A percentile compares a stretch with the other conserved stretches of the same genome.
These are phyloP conservation scores for Chamaenerion angustifolium DNA, from an alignment of 345 rosid species.

Conservation along the genomic window DNA sequence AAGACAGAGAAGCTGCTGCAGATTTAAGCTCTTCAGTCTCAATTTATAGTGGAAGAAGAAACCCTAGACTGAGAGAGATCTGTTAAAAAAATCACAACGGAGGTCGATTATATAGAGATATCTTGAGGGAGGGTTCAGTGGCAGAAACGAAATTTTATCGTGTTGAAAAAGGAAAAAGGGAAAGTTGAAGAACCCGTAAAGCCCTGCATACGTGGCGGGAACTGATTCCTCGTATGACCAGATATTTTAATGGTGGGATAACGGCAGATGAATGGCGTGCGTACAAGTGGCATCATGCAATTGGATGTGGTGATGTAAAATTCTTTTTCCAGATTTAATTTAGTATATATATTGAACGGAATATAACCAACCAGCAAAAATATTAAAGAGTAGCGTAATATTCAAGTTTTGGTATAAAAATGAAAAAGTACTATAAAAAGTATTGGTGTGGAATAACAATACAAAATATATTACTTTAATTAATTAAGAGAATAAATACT, in stretches of 20 bases:
- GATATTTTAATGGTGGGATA: slow-evolving; percentile 2
- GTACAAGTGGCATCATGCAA: not conserved
- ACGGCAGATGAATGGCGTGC: too few species aligned
- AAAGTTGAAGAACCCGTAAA: not conserved
- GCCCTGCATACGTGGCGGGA: not conserved
- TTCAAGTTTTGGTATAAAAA: too few species aligned
- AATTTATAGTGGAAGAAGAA: not conserved
- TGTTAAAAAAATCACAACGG: not conserved
- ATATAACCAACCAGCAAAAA: not conserved
- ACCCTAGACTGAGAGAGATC: not conserved
- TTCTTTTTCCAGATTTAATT: not conserved
- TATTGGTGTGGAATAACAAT: too few species aligned
- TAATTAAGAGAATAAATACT: too few species aligned
- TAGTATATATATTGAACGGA: too few species aligned
- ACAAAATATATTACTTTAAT: too few species aligned
- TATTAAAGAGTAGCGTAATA: not conserved
- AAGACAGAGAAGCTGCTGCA: slow-evolving; percentile 8
- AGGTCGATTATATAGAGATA: too few species aligned
- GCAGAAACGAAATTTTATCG: too few species aligned
- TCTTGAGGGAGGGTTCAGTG: too few species aligned
- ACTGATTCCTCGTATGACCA: slow-evolving; percentile 1
- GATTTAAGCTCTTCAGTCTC: not conserved
- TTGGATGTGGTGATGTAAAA: not conserved
- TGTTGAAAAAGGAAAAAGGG: not conserved
- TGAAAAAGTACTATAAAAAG: too few species aligned